These are phyloP conservation scores for Fusarium sp. DNA, from an alignment of 2,329 filamentous ascomycete genomes.

Conservation along the genomic window DNA sequence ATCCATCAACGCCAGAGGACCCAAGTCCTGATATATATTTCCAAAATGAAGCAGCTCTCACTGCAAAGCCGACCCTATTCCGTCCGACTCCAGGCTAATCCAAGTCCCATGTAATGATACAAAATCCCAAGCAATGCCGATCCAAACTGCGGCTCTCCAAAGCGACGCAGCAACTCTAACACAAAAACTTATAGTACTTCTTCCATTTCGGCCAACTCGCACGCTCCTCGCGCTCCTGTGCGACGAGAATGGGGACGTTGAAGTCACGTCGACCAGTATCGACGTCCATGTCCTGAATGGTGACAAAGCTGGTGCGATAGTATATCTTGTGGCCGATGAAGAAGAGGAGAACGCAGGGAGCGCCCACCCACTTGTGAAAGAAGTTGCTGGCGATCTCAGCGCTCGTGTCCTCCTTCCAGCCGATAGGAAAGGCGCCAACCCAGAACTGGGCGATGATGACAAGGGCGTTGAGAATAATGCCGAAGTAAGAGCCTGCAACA, in stretches of 20 bases:
- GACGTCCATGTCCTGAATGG: slow-evolving; percentile 83
- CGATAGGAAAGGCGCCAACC: slow-evolving; percentile 83
- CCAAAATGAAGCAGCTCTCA: slow-evolving; percentile 1
- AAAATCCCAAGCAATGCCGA: not conserved
- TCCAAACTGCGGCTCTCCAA: not conserved
- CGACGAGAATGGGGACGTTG: slow-evolving; percentile 81
- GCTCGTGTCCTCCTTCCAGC: slow-evolving; percentile 60
- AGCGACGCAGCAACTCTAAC: slow-evolving; percentile 55
- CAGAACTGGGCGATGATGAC: slow-evolving; percentile 90
- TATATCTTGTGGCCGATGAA: slow-evolving; percentile 83
- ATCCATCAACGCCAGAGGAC: not conserved
- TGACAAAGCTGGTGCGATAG: slow-evolving; percentile 76
- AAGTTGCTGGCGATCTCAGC: slow-evolving; percentile 70
- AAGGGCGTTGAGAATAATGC: slow-evolving; percentile 79
- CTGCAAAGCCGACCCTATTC: slow-evolving; percentile 6
- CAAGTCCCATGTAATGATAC: slow-evolving; percentile 19
- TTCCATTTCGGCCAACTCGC: slow-evolving; percentile 82
- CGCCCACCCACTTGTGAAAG: slow-evolving; percentile 79
- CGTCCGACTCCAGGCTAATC: slow-evolving; percentile 34
- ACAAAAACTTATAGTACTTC: slow-evolving; percentile 78
- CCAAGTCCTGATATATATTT: not conserved
- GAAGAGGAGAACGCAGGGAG: slow-evolving; percentile 75
- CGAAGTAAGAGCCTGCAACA: slow-evolving; percentile 82
- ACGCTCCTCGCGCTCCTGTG: slow-evolving; percentile 82
- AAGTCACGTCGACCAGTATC: slow-evolving; percentile 87